These are phyloP conservation scores for Trichoderma guizhouense DNA, from an alignment of 2,329 filamentous ascomycete species.

Conservation along the genomic window DNA sequence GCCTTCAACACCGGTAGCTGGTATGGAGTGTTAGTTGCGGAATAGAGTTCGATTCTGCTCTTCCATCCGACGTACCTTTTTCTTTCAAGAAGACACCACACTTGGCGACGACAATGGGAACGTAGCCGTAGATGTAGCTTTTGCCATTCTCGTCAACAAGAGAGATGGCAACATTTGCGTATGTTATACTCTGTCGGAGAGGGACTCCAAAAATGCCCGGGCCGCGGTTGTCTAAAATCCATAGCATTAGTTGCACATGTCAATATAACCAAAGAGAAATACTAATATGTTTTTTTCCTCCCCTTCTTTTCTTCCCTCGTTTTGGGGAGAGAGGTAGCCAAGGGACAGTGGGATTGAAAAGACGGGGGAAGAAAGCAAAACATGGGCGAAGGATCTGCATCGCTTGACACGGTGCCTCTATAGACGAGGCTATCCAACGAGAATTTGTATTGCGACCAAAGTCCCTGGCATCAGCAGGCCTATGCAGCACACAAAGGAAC, in stretches of 20 bases:
- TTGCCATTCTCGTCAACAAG: conserved; percentile 87
- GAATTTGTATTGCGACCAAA: background rate
- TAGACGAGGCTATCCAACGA: background rate
- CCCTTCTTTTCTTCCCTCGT: background rate
- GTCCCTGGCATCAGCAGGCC: conserved; percentile 10
- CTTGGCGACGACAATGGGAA: conserved; percentile 97
- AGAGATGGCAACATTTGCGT: conserved; percentile 97
- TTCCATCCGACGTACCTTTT: conserved; percentile 66
- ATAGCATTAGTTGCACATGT: background rate
- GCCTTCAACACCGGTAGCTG: conserved; percentile 90
- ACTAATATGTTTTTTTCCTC: background rate
- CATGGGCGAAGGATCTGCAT: background rate
- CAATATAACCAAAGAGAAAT: background rate
- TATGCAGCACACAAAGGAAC: background rate
- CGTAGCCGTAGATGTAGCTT: conserved; percentile 97
- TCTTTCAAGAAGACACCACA: conserved; percentile 97
- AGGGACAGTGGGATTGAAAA: background rate
- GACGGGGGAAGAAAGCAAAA: background rate
- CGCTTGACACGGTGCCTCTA: conserved; percentile 15
- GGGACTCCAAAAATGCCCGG: conserved; percentile 93
- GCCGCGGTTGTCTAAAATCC: conserved; percentile 44
- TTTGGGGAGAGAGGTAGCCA: background rate
- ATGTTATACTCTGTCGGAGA: conserved; percentile 88
- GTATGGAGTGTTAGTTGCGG: conserved; percentile 25
- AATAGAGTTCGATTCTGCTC: background rate